phyloP scores from a whole-genome alignment of 345 rosid genomes.

The Lagerstroemia speciosa region DNA sequence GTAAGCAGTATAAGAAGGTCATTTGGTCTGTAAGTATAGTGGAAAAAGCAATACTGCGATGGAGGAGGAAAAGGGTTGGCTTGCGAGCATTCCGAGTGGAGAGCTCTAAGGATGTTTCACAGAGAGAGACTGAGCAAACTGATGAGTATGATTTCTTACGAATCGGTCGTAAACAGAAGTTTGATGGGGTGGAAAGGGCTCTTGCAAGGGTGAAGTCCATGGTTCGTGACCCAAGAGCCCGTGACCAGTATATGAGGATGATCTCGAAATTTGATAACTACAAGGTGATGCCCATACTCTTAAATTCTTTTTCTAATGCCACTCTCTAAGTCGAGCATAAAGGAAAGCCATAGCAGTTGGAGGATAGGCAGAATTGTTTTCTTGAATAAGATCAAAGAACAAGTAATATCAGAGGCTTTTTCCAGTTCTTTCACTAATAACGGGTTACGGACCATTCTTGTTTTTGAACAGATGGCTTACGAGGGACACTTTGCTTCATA shows the following conservation, averaged over 20 bases:
- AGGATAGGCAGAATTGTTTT: background rate
- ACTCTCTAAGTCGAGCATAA: no score
- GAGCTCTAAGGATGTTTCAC: conserved; percentile 4
- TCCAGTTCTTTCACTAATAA: background rate
- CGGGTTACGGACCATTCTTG: background rate
- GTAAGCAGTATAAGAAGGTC: conserved; percentile 49
- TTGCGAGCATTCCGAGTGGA: conserved; percentile 45
- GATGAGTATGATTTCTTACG: conserved; percentile 52
- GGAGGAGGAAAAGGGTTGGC: conserved; percentile 60
- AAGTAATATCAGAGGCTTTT: background rate
- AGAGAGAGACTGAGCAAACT: conserved; percentile 13
- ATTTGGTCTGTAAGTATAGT: conserved; percentile 58
- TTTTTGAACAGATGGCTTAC: conserved; percentile 5
- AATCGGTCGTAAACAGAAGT: conserved; percentile 44
- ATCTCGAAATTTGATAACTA: conserved; percentile 23
- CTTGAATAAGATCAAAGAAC: background rate
- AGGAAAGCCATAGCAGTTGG: no score
- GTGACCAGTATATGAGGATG: conserved; percentile 60
- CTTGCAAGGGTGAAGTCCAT: conserved; percentile 54
- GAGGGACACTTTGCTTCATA: background rate
- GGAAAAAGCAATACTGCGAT: conserved; percentile 53
- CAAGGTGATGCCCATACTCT: conserved; percentile 20
- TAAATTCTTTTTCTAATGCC: background rate
- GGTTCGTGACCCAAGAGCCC: conserved; percentile 47
- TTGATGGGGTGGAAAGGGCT: conserved; percentile 47